Base-by-base conservation (phyloP, 2,329 filamentous ascomycete species). In the Botrytis tulipae region DNA sequence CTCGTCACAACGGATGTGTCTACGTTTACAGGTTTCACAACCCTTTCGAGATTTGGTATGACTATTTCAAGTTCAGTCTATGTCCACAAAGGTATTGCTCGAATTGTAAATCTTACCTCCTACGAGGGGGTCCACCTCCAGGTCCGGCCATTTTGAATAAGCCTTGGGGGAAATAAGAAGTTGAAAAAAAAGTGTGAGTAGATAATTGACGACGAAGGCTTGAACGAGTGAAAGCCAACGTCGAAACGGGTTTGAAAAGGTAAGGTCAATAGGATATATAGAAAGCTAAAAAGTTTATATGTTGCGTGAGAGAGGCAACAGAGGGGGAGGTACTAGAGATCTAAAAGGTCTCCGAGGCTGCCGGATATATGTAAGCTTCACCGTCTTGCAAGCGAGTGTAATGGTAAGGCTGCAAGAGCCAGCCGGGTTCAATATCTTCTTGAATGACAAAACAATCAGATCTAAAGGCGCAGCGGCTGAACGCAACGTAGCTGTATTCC, bases 11-110 rank as follows among this genome's bases (percentile, higher is more conserved):
- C 96, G 90, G 82, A 99, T 99, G 84, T 99, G 96, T 82, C 96
- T 91, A 82, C 93, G 92, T 85, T 99, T 99, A 89, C 96, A 99
- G 76, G 94, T 97, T 81, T 97, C 95, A 88, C 96, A 99, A 76
- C 96, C 96, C 85, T 98, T 98, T 82, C 96, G 92, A 80, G 95
- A 98, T 87, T 99, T 99, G 82, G 96, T 99, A 86, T 99, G 96
- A 86, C 95, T 97, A 82, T 35, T 74, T 32, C 32, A 40, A 37
- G 70, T 73, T 81, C 54, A 80, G 78, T 76, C 20, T 29, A 61
- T 51, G 29, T 32, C 16, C 29, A 46, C 46, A 29, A 35, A 62
- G 63, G 46, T 16, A 65, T 35, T 12, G 42, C 22, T 61, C 37
- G 29, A 44, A 46, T 44, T 51, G 54, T 29, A 46, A 51, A 74